Percentiles rank a stretch among this genome's conserved stretches.
Conservation (phyloP, 75 land plant genomes). For the Azolla pinnata region DNA sequence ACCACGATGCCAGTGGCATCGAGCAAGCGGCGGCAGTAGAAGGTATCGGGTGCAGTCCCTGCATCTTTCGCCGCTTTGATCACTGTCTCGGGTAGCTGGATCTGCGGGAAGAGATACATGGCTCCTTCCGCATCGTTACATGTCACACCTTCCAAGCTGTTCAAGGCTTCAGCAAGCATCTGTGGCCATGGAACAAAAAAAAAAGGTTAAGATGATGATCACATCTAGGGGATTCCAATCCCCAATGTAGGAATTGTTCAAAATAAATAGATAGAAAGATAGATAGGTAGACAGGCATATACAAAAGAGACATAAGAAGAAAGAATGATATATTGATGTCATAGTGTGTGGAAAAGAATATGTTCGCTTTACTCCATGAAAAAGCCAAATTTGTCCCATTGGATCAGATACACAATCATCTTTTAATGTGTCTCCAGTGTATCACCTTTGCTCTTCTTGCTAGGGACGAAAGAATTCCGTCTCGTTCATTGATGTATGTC, state of each 20-base stretch:
- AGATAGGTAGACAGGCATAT: neutral
- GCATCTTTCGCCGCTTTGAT: constrained; percentile 72
- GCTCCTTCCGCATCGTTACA: constrained; percentile 97
- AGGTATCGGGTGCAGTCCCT: constrained; percentile 66
- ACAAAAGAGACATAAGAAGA: neutral
- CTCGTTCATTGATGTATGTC: constrained; percentile 53
- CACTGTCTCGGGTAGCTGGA: constrained; percentile 58
- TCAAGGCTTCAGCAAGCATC: constrained; percentile 75
- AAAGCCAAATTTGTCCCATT: neutral
- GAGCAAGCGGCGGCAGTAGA: constrained; percentile 62
- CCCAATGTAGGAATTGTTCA: neutral
- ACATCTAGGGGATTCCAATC: neutral
- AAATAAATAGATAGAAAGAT: neutral
- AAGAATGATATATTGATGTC: neutral
- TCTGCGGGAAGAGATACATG: constrained; percentile 87
- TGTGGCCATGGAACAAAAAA: constrained; percentile 11
- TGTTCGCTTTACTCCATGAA: neutral
- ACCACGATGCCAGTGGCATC: constrained; percentile 90
- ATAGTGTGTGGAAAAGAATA: neutral
- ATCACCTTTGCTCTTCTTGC: constrained; percentile 87
- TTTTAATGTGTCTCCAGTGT: neutral
- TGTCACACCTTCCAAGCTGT: constrained; percentile 80
- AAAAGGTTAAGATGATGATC: neutral
- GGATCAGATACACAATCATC: no score
- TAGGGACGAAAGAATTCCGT: constrained; percentile 75